Evolutionary conservation across 116 monocot genomes (phyloP), one percentile per base, ranked within the genome.

Genomic region (Phalaenopsis hybrid): DNA sequence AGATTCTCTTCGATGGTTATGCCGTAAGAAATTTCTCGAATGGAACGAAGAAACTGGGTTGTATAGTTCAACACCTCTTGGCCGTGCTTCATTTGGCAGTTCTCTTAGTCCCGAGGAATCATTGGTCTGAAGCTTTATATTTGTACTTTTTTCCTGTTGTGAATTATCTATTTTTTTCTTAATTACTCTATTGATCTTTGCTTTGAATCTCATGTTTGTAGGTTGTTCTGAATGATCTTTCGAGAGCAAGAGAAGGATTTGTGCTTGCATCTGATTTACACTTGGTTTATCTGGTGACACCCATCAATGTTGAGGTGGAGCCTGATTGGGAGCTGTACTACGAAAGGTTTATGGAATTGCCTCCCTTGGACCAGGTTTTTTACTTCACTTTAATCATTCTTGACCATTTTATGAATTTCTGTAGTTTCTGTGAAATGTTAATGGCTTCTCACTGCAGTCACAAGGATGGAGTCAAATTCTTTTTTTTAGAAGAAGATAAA

Each of bases 321-420:
- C 99, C 99, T 72, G 94, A 99, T 81, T 99, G 99, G 99, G 93
- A 99, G 76, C 76, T 95, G 44, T 99, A 95, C 80, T 99, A 99
- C 89, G 94, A 92, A 80, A 88, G 94, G 68, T 99, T 95, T 79
- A 92, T 95, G 99, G 85, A 99, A 92, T 85, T 99, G 23, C 79
- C 93, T 75, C n/a, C 86, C 17, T 87, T 99, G 87, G 95, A 99
- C 50, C 95, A 99, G 94, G 99, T 95, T 85, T 65, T 52, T 21
- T 58, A 44, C 43, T 37, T 73, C 18, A 73, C 16, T 13, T 55
- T 73, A 73, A 73, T 73, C 16, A 2, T 4, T n/a, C 17, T 41
- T 33, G 43, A 13, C 33, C 16, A 73, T 73, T 55, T 17, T 28
- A 28, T 67, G 28, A 67, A 10, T 8, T 11, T 43, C 16, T 55